Base-by-base conservation (phyloP, 2,329 filamentous ascomycete species). In the Boeremia exigua region DNA sequence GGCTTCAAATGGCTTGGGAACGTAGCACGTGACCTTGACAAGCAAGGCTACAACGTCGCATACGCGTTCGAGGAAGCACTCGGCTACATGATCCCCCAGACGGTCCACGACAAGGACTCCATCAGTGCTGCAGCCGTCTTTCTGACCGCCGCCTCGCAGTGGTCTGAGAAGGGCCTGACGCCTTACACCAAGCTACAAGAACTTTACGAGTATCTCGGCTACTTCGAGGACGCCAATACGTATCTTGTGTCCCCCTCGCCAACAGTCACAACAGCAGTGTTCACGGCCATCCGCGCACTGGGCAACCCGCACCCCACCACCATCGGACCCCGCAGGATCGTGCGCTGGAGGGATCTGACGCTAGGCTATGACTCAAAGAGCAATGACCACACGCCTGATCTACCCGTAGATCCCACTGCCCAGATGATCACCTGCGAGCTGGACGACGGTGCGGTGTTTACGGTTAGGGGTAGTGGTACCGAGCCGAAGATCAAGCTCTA, bases 1-100 rank as follows among this genome's bases (percentile, higher is more conserved):
- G 86, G 86, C 1, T 88, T 88, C 76, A 88, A 88, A 69, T 88
- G 86, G 86, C 81, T 88, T 59, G 86, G 85, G 2, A 88, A 87
- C 59, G 78, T 82, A 40, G 83, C 84, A 1, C 79, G 81, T 15
- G 75, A 81, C n/a, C 77, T 87, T 2, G 75, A 67, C 2, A 59
- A 52, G n/a, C 40, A 69, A 36, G 83, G 82, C 23, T 83, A 82
- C 61, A 75, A 80, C 19, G 80, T 83, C 0, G 75, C 80, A 0
- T 88, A 82, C 64, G 85, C 85, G 1, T 88, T 85, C 61, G 86
- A 88, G 71, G 86, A 88, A 72, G 86, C 86, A 7, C 80, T 88
- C 19, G 86, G 86, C 1, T 88, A 87, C 70, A 88, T 88, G 86
- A 86, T 88, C 50, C 80, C 85, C 0, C 73, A 79, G 7, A 82